These are phyloP conservation scores for Pichia sp. DNA, from an alignment of 1,139 yeast genomes.

Conservation along the genomic window DNA sequence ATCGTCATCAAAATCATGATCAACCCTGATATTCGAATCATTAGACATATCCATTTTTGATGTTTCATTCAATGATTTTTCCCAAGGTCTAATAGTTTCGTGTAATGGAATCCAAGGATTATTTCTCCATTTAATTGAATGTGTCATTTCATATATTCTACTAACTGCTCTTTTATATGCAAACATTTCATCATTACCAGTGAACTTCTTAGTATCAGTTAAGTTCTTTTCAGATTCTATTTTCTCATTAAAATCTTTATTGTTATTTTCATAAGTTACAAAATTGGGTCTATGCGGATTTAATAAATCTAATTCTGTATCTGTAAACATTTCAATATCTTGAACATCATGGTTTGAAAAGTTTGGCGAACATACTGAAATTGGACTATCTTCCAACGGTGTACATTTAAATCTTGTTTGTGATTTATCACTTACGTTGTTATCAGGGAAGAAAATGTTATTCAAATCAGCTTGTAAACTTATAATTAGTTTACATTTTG, in stretches of 20 bases:
- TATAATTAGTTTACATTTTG: slow-evolving; percentile 52
- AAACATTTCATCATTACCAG: slow-evolving; percentile 74
- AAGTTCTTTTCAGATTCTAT: slow-evolving; percentile 31
- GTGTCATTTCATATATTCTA: slow-evolving; percentile 62
- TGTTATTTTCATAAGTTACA: slow-evolving; percentile 48
- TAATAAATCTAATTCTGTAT: slow-evolving; percentile 51
- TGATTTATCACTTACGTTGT: not conserved
- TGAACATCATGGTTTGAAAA: slow-evolving; percentile 28
- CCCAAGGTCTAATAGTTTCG: slow-evolving; percentile 57
- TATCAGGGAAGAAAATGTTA: slow-evolving; percentile 53
- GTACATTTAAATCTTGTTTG: slow-evolving; percentile 16
- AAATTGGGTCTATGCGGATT: slow-evolving; percentile 69
- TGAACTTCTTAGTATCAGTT: slow-evolving; percentile 50
- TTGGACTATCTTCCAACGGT: slow-evolving; percentile 18
- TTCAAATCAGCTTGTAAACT: slow-evolving; percentile 46
- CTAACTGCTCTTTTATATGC: slow-evolving; percentile 70
- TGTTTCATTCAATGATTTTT: slow-evolving; percentile 21
- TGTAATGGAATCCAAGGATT: slow-evolving; percentile 53
- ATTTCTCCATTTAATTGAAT: slow-evolving; percentile 47
- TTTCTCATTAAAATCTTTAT: slow-evolving; percentile 21
- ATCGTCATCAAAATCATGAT: not conserved
- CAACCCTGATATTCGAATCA: not conserved
- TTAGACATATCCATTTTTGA: not conserved
- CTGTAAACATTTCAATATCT: slow-evolving; percentile 65
- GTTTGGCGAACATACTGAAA: slow-evolving; percentile 8